Evolutionary conservation across 2,329 filamentous ascomycete genomes (phyloP), one percentile per base, ranked within the genome.

Genomic region (Colletotrichum eremochloae): DNA sequence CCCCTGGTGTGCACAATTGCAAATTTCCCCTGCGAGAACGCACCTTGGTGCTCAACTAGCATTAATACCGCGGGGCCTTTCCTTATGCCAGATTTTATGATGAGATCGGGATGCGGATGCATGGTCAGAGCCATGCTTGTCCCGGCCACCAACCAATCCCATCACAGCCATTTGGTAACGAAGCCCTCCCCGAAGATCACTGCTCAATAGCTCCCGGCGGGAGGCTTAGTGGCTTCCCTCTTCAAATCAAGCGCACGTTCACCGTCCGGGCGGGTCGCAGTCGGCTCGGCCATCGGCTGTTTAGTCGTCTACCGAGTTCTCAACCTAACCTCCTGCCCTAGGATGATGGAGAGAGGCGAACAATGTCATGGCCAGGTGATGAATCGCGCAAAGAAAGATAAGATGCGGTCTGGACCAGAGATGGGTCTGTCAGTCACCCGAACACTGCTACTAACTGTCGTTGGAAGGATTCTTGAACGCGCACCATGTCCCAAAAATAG

Each of bases 401-500:
- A n/a, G 44, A 71, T 57, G 50, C 48, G 50, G 58, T 56, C 62
- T 63, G 67, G 71, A 53, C 67, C 57, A 69, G 46, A 62, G 57
- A 44, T 36, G 67, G 70, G 4, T 24, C 24, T 24, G 24, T 24
- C 24, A 24, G 24, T 40, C 48, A 63, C 62, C 61, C 63, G 67
- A 38, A 66, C 53, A 38, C 33, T 70, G 44, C 56, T 71, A 67
- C 62, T 53, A 48, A 48, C 56, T 20, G 50, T 52, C 63, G 62
- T 64, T 50, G 68, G 58, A 53, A 53, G 63, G 44, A 65, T 72
- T 56, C 33, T 44, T 53, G 64, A 56, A 58, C 62, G 72, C 72
- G 68, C 69, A 72, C 72, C 72, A 69, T 74, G 64, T 72, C 72
- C 72, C 36, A 71, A 74, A 74, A 74, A 72, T 72, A 72, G 72